Percentiles rank a stretch among this genome's conserved stretches.
Evolutionary conservation across 495 filamentous ascomycete genomes (phyloP).

Genomic region (Articulospora tetracladia): DNA sequence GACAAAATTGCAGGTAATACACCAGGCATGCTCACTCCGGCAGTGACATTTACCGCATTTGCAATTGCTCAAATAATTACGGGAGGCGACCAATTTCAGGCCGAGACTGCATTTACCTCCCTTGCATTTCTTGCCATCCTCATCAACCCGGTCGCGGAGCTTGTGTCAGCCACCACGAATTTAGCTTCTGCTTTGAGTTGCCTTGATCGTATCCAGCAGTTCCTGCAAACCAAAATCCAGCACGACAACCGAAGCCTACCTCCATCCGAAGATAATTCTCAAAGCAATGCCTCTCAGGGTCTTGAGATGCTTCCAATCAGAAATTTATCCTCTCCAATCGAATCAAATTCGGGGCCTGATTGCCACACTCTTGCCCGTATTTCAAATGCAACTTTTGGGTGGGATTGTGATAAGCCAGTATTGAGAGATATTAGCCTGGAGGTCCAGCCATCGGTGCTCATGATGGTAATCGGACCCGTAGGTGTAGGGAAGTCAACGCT

Average conservation of each 20-base stretch:
- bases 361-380: background rate
- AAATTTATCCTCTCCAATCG: background rate
- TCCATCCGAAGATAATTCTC: background rate
- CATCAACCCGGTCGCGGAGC: too few species aligned
- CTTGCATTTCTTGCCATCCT: too few species aligned
- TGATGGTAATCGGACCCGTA: constrained; percentile 41
- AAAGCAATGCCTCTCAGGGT: background rate
- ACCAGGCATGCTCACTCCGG: too few species aligned
- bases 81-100: too few species aligned
- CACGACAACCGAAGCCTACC: background rate
- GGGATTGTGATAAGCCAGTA: background rate
- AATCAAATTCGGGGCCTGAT: background rate
- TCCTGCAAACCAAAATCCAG: too few species aligned
- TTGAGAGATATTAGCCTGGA: background rate
- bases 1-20: too few species aligned
- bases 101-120: too few species aligned
- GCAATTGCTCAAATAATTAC: too few species aligned
- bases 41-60: too few species aligned
- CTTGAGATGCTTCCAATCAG: background rate
- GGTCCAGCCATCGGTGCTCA: background rate
- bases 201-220: too few species aligned
- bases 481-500: constrained; percentile 48
- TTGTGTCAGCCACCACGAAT: too few species aligned
- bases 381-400: background rate
- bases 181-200: too few species aligned